Evolutionary conservation across 352 stramenopile genomes (phyloP).

Genomic region (Phytophthora tubulina): DNA sequence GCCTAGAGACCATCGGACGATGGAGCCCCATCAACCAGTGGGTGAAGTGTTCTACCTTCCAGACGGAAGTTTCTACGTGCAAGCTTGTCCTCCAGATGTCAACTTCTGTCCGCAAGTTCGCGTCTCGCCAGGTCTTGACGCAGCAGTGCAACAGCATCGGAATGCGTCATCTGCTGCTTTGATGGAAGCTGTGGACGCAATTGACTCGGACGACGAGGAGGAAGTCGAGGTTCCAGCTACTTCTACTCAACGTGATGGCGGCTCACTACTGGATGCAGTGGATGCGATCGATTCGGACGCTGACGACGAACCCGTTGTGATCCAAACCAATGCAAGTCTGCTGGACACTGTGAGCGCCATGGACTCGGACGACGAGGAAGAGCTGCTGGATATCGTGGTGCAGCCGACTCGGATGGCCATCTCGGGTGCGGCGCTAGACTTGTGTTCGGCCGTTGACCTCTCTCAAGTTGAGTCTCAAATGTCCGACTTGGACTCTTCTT

Average conservation of each 20-base stretch:
- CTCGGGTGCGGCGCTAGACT: conserved; percentile 20
- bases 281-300: conserved; percentile 13
- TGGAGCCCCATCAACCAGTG: not conserved
- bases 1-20: not conserved
- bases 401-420: not conserved
- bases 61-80: conserved; percentile 15
- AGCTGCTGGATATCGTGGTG: conserved; percentile 2
- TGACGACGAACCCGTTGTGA: not conserved
- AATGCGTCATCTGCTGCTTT: conserved; percentile 7
- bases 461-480: too few species aligned
- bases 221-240: not conserved
- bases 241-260: not conserved
- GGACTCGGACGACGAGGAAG: conserved; percentile 24
- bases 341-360: not conserved
- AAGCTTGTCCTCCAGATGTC: conserved; percentile 10
- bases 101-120: conserved; percentile 6
- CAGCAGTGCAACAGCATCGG: not conserved
- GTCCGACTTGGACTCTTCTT: conserved; percentile 3
- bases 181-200: conserved; percentile 8
- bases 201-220: conserved; percentile 9
- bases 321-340: not conserved
- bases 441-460: conserved; percentile 10
- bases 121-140: not conserved
- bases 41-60: conserved; percentile 8
- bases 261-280: conserved; percentile 10